phyloP scores from a whole-genome alignment of 2,329 filamentous ascomycete species.

The Aspergillus pseudoviridinutans region DNA sequence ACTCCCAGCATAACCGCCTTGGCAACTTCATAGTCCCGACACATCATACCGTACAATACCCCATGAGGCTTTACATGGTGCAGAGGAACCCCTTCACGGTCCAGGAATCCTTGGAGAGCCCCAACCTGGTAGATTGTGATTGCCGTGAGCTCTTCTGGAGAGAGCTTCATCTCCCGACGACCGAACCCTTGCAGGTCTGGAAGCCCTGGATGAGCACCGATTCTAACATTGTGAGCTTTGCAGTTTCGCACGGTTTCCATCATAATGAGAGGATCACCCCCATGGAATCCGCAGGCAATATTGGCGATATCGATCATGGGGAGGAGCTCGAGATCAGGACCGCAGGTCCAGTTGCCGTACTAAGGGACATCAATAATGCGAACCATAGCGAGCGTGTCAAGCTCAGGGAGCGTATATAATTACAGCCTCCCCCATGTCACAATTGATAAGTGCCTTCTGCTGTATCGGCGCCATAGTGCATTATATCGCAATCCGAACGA shows the following conservation, averaged over 20 bases:
- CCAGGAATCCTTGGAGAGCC: slow-evolving; percentile 57
- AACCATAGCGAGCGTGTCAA: background rate
- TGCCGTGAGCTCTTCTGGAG: slow-evolving; percentile 54
- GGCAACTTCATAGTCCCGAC: slow-evolving; percentile 49
- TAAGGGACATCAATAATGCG: slow-evolving; percentile 4
- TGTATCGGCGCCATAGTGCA: slow-evolving; percentile 47
- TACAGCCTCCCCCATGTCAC: slow-evolving; percentile 45
- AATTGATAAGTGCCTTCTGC: slow-evolving; percentile 49
- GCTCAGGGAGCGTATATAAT: background rate
- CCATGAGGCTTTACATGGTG: slow-evolving; percentile 63
- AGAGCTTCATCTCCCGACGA: slow-evolving; percentile 57
- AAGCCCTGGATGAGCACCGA: slow-evolving; percentile 62
- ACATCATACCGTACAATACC: slow-evolving; percentile 57
- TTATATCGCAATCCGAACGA: background rate
- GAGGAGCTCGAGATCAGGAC: slow-evolving; percentile 59
- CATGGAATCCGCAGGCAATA: slow-evolving; percentile 59
- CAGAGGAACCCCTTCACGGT: slow-evolving; percentile 52
- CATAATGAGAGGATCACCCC: slow-evolving; percentile 63
- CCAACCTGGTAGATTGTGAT: slow-evolving; percentile 62
- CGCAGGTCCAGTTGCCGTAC: slow-evolving; percentile 46
- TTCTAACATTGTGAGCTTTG: slow-evolving; percentile 54
- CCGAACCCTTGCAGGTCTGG: slow-evolving; percentile 65
- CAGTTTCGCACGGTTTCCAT: slow-evolving; percentile 55
- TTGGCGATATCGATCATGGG: slow-evolving; percentile 61
- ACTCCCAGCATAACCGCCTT: slow-evolving; percentile 52